Evolutionary conservation across 1,139 yeast genomes (phyloP).

Genomic region (Saccharomyces hybrid): DNA sequence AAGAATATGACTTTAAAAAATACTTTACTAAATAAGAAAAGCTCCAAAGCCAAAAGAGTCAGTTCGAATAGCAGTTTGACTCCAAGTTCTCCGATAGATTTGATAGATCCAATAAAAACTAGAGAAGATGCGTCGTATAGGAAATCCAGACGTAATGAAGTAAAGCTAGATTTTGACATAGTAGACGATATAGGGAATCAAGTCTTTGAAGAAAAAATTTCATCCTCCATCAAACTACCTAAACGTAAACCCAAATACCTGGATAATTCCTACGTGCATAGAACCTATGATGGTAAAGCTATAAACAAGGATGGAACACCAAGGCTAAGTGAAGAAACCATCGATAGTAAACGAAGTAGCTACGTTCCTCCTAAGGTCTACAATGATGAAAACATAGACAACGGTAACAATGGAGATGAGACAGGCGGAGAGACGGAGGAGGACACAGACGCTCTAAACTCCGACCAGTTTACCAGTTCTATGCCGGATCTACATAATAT

Average conservation of each 20-base stretch:
- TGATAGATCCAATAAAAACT: slow-evolving; percentile 25
- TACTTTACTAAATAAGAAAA: slow-evolving; percentile 36
- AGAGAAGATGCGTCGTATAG: slow-evolving; percentile 29
- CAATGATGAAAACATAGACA: slow-evolving; percentile 1
- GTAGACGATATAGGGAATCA: slow-evolving; percentile 40
- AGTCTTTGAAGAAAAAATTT: slow-evolving; percentile 30
- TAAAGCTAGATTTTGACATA: slow-evolving; percentile 37
- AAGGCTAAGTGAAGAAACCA: too few species aligned
- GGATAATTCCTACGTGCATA: slow-evolving; percentile 34
- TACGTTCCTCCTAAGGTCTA: not conserved
- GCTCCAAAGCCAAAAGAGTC: slow-evolving; percentile 9
- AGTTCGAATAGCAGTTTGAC: slow-evolving; percentile 2
- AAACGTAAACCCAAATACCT: slow-evolving; percentile 34
- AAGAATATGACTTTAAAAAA: slow-evolving; percentile 60
- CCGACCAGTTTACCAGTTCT: slow-evolving; percentile 28
- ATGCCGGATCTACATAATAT: slow-evolving; percentile 34
- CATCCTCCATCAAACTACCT: slow-evolving; percentile 29
- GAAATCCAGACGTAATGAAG: slow-evolving; percentile 25
- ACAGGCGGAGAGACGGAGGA: slow-evolving; percentile 5
- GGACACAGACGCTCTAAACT: slow-evolving; percentile 3
- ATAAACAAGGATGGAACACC: not conserved
- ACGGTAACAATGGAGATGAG: slow-evolving; percentile 5
- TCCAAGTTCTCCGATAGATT: slow-evolving; percentile 20
- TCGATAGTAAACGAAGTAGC: not conserved
- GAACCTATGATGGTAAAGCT: slow-evolving; percentile 15